Base-by-base conservation (phyloP, 192 early-diverging fungal species). In the Haplosporangium gracile region DNA sequence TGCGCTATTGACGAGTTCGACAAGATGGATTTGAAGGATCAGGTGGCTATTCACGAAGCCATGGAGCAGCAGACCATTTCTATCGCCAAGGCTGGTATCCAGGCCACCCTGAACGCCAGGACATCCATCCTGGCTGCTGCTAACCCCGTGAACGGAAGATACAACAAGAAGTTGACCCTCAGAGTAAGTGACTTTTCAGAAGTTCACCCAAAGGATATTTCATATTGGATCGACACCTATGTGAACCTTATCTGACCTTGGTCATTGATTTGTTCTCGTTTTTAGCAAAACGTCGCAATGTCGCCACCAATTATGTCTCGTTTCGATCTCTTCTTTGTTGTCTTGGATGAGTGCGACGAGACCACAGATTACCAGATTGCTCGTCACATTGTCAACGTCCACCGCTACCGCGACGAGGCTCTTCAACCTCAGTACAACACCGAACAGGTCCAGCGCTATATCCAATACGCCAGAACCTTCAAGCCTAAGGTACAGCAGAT, bases 51-150 rank as follows among this genome's bases (percentile, higher is more conserved):
- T 91, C 98, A 99, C 93, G 98, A 99, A 90, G 98, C 98, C 15
- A 99, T 99, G 98, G 98, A 99, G 89, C 98, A 99, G 91, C 98
- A 99, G 88, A 99, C 98, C 11, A 99, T 98, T 74, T 94, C 94
- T 18, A 98, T 99, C 80, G 96, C 97, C 68, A 99, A 99, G 87
- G 98, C 98, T 45, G 97, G 98, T 57, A 98, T 98, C 82, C 98
- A 99, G 79, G 97, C 97, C 42, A 96, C 96, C 40, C 90, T 99
- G 70, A 99, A 98, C 86, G 98, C 98, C 5, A 94, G 98, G 63
- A 97, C 97, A 10, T 96, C 96, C 20, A 99, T 99, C 70, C 89
- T 99, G 51, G 98, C 98, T 13, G 98, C 98, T 0, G 98, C 98
- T 75, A 99, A 99, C 80, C 98, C 98, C 34, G 93, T 98, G 24